Evolutionary conservation across 129 eudicot genomes (phyloP), one percentile per base, ranked within the genome.

Genomic region (Glebionis coronaria): DNA sequence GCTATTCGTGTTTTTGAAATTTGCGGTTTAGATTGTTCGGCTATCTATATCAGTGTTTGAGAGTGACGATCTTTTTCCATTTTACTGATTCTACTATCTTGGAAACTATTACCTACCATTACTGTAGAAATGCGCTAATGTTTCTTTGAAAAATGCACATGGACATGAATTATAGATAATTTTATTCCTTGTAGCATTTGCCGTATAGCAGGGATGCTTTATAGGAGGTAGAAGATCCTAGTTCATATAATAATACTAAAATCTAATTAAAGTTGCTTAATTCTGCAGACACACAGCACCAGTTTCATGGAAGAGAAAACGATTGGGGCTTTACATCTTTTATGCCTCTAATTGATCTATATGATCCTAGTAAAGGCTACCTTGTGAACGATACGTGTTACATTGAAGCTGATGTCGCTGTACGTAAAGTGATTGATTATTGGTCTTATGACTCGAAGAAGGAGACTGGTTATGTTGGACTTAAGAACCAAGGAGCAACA

Each of bases 321-420:
- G 98, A 91, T 67, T 91, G 98, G 98, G 98, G 98, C 12, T 91
- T 91, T 80, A 91, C 98, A 27, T 85, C 98, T 21, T 91, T 91
- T 74, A 88, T 91, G 96, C 84, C 96, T 65, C 91, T 91, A 59
- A 56, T 84, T 61, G 98, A 91, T 46, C 78, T 91, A 29, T 91
- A 91, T 80, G 98, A 91, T 76, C 96, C 96, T 50, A 72, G 56
- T 61, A 91, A 80, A 76, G 96, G 98, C 21, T 91, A 77, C 74
- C 85, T 91, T 44, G 80, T 80, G 69, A 83, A 85, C 69, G 98
- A 91, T 69, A 85, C 91, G 38, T 78, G 87, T 71, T 63, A 88
- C 19, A 77, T 91, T 68, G 98, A 88, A 83, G 98, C 98, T 49
- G 95, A 88, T 70, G 98, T 91, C 71, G 91, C 83, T 65, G 96